Base-by-base conservation (phyloP, 2,329 filamentous ascomycete genomes). In the Fonsecaea monophora region DNA sequence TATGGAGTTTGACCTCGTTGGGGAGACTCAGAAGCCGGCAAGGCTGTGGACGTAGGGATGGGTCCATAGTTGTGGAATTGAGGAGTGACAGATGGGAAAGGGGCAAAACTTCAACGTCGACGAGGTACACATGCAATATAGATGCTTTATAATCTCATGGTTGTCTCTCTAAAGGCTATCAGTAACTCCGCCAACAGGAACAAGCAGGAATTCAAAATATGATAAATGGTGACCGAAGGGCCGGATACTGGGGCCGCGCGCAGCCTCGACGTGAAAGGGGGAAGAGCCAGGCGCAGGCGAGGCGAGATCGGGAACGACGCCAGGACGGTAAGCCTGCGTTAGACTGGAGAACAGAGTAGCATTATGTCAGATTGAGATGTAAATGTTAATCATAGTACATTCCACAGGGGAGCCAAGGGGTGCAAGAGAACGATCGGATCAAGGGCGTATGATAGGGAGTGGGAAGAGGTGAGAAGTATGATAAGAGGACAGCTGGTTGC, bases 1-100 rank as follows among this genome's bases (percentile, higher is more conserved):
- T 68, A 12, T 69, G 62, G 38, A 73, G 61, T 65, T 71, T 72
- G 35, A 73, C 59, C 63, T 73, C 72, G 10, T 68, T 45, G 25
- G 72, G 71, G 7, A 73, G 62, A 21, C 45, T 50, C 59, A 72
- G 45, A 53, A 73, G 59, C 61, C 66, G 54, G 50, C 68, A 71
- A 68, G 67, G 65, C 66, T 67, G 65, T 35, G 68, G n/a, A 32
- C 54, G 54, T 42, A 56, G 38, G 53, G 55, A 34, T 25, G 38
- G 40, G 9, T 64, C 64, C 69, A 71, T 69, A 38, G 60, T 53
- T 32, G 15, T 30, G 53, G 21, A 18, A 18, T 21, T 50, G 45
- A 25, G 18, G 21, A 50, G 18, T 21, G 12, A 50, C 45, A 50
- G 45, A 9, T 15, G 9, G 15, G 45, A 25, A 9, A 50, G 9